These are phyloP conservation scores for Cercospora sp. DNA, from an alignment of 2,329 filamentous ascomycete genomes.

Conservation along the genomic window DNA sequence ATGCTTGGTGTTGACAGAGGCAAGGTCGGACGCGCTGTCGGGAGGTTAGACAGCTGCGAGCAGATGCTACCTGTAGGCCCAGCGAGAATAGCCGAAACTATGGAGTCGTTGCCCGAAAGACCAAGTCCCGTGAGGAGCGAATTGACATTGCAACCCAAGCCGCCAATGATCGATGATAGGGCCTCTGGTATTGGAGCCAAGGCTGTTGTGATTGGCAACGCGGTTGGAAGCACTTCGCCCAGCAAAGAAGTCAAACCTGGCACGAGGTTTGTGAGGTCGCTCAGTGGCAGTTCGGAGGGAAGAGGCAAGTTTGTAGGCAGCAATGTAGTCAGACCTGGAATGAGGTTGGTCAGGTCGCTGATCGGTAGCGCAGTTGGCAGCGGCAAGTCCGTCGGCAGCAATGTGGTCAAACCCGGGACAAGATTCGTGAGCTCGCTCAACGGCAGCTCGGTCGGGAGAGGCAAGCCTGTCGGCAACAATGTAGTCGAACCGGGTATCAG, in stretches of 20 bases:
- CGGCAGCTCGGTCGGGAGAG: slow-evolving; percentile 1
- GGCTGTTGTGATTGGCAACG: neutral
- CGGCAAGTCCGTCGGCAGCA: neutral
- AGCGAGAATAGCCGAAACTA: slow-evolving; percentile 8
- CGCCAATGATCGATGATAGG: neutral
- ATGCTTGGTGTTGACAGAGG: neutral
- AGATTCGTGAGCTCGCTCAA: slow-evolving; percentile 9
- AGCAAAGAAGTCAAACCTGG: slow-evolving; percentile 10
- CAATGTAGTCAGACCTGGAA: neutral
- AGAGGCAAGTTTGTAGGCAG: neutral
- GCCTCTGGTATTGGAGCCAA: neutral
- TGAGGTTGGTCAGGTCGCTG: slow-evolving; percentile 5
- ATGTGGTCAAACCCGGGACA: slow-evolving; percentile 2
- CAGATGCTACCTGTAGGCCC: slow-evolving; percentile 5
- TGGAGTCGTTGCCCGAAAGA: neutral
- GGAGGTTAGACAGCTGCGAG: neutral
- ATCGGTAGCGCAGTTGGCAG: neutral
- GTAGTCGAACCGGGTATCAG: neutral
- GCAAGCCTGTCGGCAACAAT: neutral
- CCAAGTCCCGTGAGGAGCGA: neutral
- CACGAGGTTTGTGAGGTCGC: neutral
- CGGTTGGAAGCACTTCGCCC: neutral
- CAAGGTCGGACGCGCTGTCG: neutral
- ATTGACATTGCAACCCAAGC: slow-evolving; percentile 4
- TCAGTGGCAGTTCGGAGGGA: neutral